A percentile compares a stretch with the other conserved stretches of the same genome.
These are phyloP conservation scores for Orbilia javanica DNA, from an alignment of 2,329 filamentous ascomycete species.

Conservation along the genomic window DNA sequence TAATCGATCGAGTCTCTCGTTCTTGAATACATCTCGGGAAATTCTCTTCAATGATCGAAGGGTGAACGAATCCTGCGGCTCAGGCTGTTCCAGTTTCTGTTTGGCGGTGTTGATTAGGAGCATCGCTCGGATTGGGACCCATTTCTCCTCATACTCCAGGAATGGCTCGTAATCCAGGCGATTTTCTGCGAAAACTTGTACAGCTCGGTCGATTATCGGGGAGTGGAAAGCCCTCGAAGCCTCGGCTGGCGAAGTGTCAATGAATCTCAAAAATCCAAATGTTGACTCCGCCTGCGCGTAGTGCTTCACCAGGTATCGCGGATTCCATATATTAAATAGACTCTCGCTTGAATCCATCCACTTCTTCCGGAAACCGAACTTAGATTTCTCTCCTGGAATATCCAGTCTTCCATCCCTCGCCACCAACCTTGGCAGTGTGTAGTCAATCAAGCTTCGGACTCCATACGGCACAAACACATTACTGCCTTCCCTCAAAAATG, in stretches of 20 bases:
- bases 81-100: slow-evolving; percentile 20
- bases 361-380: slow-evolving; percentile 82
- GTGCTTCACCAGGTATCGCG: slow-evolving; percentile 79
- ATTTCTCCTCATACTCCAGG: slow-evolving; percentile 68
- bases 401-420: slow-evolving; percentile 83
- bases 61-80: slow-evolving; percentile 34
- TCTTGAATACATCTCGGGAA: slow-evolving; percentile 74
- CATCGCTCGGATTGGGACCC: slow-evolving; percentile 79
- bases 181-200: slow-evolving; percentile 70
- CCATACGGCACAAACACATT: slow-evolving; percentile 87
- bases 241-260: slow-evolving; percentile 80
- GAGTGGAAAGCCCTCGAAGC: slow-evolving; percentile 77
- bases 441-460: slow-evolving; percentile 86
- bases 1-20: slow-evolving; percentile 79
- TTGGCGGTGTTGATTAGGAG: slow-evolving; percentile 74
- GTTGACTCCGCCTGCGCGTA: slow-evolving; percentile 70
- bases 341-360: slow-evolving; percentile 74
- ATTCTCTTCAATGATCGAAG: slow-evolving; percentile 80
- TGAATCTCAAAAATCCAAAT: slow-evolving; percentile 92
- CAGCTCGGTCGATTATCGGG: slow-evolving; percentile 79
- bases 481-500: slow-evolving; percentile 88
- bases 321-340: slow-evolving; percentile 90
- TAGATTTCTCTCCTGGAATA: slow-evolving; percentile 79
- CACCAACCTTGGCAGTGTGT: slow-evolving; percentile 82
- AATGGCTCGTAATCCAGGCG: slow-evolving; percentile 59